Base-by-base conservation (phyloP, 176 grass and related monocot species). In the Echinochloa phyllopogon region DNA sequence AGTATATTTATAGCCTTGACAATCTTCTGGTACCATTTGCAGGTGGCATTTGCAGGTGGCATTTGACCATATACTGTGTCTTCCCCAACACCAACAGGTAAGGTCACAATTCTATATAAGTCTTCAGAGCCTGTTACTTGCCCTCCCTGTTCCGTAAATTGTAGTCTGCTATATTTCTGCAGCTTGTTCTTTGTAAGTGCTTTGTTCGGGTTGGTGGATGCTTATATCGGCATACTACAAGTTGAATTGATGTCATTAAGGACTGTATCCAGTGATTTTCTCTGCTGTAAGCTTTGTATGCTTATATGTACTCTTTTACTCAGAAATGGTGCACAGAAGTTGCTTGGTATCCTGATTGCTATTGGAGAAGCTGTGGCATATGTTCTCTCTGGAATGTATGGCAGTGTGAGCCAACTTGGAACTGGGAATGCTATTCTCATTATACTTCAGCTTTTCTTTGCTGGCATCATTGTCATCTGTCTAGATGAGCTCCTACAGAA, bases 361-460 rank as follows among this genome's bases (percentile, higher is more conserved):
- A 93, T 98, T 58, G 95, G 95, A 12, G 89, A 92, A 72, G 95
- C 95, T 15, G 95, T 95, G 62, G 95, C 92, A 23, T 98, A 98
- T 87, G 96, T 98, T 74, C 83, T 98, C 16, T 98, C 96, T 84
- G 96, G 96, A 55, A 95, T 95, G 96, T 98, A 98, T 73, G 93
- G 96, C 15, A 98, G 89, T 41, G 90, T 95, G n/a, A 88, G 85
- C 85, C 96, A 98, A 74, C 93, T 98, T 76, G 93, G 96, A 72
- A 95, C 96, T 64, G 96, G 93, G 7, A 98, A 98, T 88, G 96
- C 93, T 23, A 95, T 98, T 84, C 89, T 98, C 79, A 98, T 98
- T 36, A 95, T 98, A 73, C 89, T 98, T 65, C 96, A 98, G 81
- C 96, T 98, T 71, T 98, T 95, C 85, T 95, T 98, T 88, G 96